Evolutionary conservation across 176 grass and related monocot species (phyloP), one percentile per base, ranked within the genome.

Genomic region (Juncus effusus): DNA sequence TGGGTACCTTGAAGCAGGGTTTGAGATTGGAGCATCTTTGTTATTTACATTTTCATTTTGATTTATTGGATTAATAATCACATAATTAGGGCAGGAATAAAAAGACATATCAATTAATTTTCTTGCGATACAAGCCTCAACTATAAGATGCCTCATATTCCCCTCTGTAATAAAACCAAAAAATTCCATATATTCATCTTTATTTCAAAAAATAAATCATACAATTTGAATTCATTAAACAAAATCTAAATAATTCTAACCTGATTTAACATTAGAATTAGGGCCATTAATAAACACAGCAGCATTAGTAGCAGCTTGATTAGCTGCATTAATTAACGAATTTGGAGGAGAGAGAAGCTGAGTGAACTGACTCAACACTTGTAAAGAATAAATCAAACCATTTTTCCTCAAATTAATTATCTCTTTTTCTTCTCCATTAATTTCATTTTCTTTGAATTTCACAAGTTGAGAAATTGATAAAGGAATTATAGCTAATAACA

Each of bases 271-370:
- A 76, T 70, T 69, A 73, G 63, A 53, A 65, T 79, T 87, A 47
- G 64, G 51, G 64, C 70, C 76, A 54, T 62, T 47, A 73, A 81
- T 75, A 81, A 83, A 89, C 47, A 73, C 49, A 53, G 82, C 79
- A 1, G 83, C 86, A 90, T 90, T 95, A 58, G 82, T 86, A 62
- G 90, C 90, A 49, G 90, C 86, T 62, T 59, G 69, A 70, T 95
- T 90, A 40, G 90, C 86, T 39, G 63, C 63, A 86, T 67, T 83
- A 56, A 77, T 65, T 58, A 95, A 83, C 16, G 90, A 83, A 60
- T 82, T 76, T 78, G 85, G 90, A 66, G 90, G 80, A 59, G 79
- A 84, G 42, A 95, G 80, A 79, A 95, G 82, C 65, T 77, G 67
- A 70, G 90, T 84, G 81, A 86, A 90, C 61, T 86, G 90, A 10